These are phyloP conservation scores for Plenodomus tracheiphilus DNA, from an alignment of 2,329 filamentous ascomycete genomes.

Conservation along the genomic window DNA sequence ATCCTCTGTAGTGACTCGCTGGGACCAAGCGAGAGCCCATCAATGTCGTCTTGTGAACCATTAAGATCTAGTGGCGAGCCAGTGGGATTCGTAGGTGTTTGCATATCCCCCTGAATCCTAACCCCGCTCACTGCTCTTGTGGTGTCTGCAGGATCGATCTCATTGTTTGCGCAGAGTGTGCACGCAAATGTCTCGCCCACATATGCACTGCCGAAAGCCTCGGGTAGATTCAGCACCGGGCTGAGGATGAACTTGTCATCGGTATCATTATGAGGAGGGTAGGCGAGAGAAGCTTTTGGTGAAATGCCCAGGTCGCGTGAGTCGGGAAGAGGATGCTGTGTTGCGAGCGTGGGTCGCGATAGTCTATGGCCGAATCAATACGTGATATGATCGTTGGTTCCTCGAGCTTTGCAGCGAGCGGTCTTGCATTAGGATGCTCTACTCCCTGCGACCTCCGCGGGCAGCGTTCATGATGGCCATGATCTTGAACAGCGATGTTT, in stretches of 20 bases:
- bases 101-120: slow-evolving; percentile 88
- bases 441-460: background rate
- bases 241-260: slow-evolving; percentile 60
- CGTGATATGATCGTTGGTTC: background rate
- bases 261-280: slow-evolving; percentile 57
- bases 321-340: slow-evolving; percentile 67
- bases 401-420: background rate
- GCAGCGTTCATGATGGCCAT: background rate
- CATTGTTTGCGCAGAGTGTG: slow-evolving; percentile 94
- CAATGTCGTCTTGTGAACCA: slow-evolving; percentile 49
- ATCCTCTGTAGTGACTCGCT: slow-evolving; percentile 78
- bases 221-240: slow-evolving; percentile 76
- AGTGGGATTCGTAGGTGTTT: slow-evolving; percentile 76
- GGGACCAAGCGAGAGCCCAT: slow-evolving; percentile 51
- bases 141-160: slow-evolving; percentile 54
- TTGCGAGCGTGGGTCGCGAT: slow-evolving; percentile 76
- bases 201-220: slow-evolving; percentile 91
- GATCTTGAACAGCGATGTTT: background rate
- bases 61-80: slow-evolving; percentile 61
- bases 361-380: slow-evolving; percentile 57
- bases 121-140: slow-evolving; percentile 69
- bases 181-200: slow-evolving; percentile 95
- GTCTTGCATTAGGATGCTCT: background rate
- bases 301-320: slow-evolving; percentile 56
- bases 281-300: slow-evolving; percentile 68